Evolutionary conservation across 129 eudicot genomes (phyloP).

Genomic region (Sambucus nigra): DNA sequence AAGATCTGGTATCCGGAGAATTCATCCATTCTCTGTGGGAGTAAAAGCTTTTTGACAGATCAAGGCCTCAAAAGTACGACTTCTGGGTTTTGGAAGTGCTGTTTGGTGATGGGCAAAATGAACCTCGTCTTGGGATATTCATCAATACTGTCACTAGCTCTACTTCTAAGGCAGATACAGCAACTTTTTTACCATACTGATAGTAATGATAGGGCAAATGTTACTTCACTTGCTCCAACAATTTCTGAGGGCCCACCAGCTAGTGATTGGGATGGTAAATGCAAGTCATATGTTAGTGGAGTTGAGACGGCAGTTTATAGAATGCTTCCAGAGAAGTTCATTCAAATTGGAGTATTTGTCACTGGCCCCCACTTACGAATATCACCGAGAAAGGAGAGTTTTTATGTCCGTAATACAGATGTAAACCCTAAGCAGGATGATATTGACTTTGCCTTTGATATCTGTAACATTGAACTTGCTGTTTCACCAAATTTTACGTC

Average conservation of each 20-base stretch:
- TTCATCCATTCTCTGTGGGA: slow-evolving; percentile 61
- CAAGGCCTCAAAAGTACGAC: slow-evolving; percentile 19
- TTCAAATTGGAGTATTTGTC: slow-evolving; percentile 50
- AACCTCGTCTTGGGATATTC: slow-evolving; percentile 37
- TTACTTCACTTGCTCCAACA: slow-evolving; percentile 21
- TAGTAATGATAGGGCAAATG: slow-evolving; percentile 12
- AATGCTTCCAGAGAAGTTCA: slow-evolving; percentile 52
- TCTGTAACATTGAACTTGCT: slow-evolving; percentile 45
- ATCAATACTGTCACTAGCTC: slow-evolving; percentile 31
- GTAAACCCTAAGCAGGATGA: slow-evolving; percentile 16
- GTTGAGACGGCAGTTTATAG: slow-evolving; percentile 31
- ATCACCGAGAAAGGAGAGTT: slow-evolving; percentile 41
- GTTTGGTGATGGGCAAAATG: slow-evolving; percentile 55
- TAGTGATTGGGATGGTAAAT: slow-evolving; percentile 25
- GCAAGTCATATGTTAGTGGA: slow-evolving; percentile 26
- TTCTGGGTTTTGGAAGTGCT: slow-evolving; percentile 30
- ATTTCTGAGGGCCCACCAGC: slow-evolving; percentile 13
- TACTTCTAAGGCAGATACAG: slow-evolving; percentile 44
- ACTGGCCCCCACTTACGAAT: slow-evolving; percentile 53
- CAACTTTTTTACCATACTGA: slow-evolving; percentile 23
- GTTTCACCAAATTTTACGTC: slow-evolving; percentile 46
- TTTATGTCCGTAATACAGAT: slow-evolving; percentile 8
- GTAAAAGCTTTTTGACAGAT: slow-evolving; percentile 30
- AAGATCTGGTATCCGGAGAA: slow-evolving; percentile 12
- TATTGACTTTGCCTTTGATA: slow-evolving; percentile 31